phyloP scores from a whole-genome alignment of 192 early-diverging fungal genomes.

The Linnemannia exigua region DNA sequence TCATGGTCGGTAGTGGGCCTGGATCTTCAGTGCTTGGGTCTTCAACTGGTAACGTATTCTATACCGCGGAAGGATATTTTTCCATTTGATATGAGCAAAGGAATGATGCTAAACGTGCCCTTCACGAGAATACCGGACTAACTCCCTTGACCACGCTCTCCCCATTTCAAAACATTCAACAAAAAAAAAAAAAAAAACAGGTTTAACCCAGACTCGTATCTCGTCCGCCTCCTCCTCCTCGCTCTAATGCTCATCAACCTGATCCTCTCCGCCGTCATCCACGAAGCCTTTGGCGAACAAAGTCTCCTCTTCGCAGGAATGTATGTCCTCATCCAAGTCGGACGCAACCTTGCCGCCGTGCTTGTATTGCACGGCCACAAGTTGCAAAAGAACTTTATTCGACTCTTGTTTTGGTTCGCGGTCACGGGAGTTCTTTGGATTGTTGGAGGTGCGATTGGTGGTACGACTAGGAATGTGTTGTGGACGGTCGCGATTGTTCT shows the following conservation, averaged over 20 bases:
- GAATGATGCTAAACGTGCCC: neutral
- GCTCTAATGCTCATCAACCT: slow-evolving; percentile 34
- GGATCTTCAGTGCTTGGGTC: slow-evolving; percentile 39
- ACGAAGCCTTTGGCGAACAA: slow-evolving; percentile 6
- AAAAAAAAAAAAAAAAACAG: slow-evolving; percentile 18
- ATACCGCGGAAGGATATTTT: neutral
- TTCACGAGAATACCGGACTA: too few relatives aligned
- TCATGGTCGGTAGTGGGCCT: slow-evolving; percentile 22
- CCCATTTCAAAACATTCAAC: neutral
- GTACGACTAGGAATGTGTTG: slow-evolving; percentile 30
- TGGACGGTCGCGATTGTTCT: slow-evolving; percentile 44
- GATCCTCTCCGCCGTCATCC: slow-evolving; percentile 38
- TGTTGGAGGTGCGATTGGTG: slow-evolving; percentile 43
- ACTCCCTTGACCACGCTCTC: too few relatives aligned
- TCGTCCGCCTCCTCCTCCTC: slow-evolving; percentile 31
- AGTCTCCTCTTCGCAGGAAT: slow-evolving; percentile 31
- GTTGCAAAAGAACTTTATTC: slow-evolving; percentile 31
- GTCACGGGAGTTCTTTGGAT: slow-evolving; percentile 30
- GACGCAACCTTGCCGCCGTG: slow-evolving; percentile 10
- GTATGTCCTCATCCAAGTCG: slow-evolving; percentile 42
- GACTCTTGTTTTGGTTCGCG: slow-evolving; percentile 24
- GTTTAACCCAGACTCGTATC: slow-evolving; percentile 54
- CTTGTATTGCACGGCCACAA: slow-evolving; percentile 34
- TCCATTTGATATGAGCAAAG: neutral
- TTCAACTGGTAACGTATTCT: slow-evolving; percentile 31